A percentile compares a stretch with the other conserved stretches of the same genome.
These are phyloP conservation scores for Haplosporangium sp. DNA, from an alignment of 371 early-diverging fungal species.

Conservation along the genomic window DNA sequence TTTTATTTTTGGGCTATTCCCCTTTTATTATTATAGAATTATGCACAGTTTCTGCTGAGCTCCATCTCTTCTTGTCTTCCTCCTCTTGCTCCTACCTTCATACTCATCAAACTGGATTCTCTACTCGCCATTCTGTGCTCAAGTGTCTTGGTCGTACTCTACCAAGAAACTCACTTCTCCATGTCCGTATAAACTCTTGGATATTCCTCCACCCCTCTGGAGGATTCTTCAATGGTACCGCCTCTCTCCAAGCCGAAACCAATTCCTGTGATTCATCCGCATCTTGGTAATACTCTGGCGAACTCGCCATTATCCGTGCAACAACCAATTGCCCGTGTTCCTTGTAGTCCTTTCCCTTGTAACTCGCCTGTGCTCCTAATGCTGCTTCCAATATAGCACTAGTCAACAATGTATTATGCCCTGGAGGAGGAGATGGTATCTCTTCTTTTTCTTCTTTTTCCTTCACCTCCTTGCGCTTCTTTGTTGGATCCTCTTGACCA, in stretches of 20 bases:
- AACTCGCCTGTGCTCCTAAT: constrained; percentile 25
- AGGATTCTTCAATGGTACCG: constrained; percentile 12
- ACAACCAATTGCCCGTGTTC: constrained; percentile 50
- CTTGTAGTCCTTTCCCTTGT: constrained; percentile 32
- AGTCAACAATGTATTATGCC: constrained; percentile 22
- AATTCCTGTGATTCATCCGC: constrained; percentile 29
- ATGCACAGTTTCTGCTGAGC: no score
- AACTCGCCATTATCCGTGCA: constrained; percentile 42
- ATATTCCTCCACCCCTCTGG: constrained; percentile 39
- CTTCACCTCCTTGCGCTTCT: neutral
- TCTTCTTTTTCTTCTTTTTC: constrained; percentile 9
- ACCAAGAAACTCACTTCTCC: constrained; percentile 36
- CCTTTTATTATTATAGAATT: no score
- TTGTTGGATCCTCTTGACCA: neutral
- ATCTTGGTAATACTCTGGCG: constrained; percentile 33
- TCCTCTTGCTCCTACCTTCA: neutral
- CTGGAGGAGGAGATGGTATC: constrained; percentile 37
- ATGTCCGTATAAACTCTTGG: constrained; percentile 40
- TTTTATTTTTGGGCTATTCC: no score
- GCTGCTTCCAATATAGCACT: constrained; percentile 27
- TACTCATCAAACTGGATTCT: constrained; percentile 27
- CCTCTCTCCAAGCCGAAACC: constrained; percentile 26
- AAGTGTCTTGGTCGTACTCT: constrained; percentile 26
- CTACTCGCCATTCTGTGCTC: constrained; percentile 42
- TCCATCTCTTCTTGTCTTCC: neutral